These are phyloP conservation scores for Solanum rostratum DNA, from an alignment of 257 asterid genomes.

Conservation along the genomic window DNA sequence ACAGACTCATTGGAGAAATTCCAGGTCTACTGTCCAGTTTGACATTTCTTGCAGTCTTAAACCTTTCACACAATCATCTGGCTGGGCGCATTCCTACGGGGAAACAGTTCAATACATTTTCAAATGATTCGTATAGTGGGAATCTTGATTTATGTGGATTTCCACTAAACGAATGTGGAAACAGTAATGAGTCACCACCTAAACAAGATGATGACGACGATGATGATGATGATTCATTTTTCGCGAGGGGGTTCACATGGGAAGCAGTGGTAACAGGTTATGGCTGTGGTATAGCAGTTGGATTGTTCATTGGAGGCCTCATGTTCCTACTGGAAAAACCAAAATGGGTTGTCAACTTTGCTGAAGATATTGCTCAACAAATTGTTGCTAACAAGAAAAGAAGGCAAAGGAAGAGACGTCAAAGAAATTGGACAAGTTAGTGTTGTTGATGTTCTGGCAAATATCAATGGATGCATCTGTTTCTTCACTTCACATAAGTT, in stretches of 20 bases:
- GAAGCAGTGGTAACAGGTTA: not conserved
- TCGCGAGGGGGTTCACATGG: not conserved
- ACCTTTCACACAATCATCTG: not conserved
- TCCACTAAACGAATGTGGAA: not conserved
- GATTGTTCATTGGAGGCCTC: not conserved
- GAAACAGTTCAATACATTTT: not conserved
- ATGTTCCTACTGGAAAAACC: not conserved
- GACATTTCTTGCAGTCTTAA: not conserved
- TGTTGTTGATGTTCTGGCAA: too few species aligned
- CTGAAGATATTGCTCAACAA: not conserved
- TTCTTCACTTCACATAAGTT: not conserved
- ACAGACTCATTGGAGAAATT: not conserved
- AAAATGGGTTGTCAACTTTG: not conserved
- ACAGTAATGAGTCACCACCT: not conserved
- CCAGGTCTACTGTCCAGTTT: not conserved
- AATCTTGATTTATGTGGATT: not conserved
- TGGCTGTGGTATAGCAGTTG: not conserved
- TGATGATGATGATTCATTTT: not conserved
- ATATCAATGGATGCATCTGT: too few species aligned
- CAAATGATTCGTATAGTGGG: not conserved
- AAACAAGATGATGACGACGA: not conserved
- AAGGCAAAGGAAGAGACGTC: not conserved
- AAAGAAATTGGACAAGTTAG: not conserved
- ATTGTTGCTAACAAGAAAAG: not conserved
- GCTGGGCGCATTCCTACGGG: not conserved